phyloP scores from a whole-genome alignment of 345 rosid genomes.

The Luvunga scandens region DNA sequence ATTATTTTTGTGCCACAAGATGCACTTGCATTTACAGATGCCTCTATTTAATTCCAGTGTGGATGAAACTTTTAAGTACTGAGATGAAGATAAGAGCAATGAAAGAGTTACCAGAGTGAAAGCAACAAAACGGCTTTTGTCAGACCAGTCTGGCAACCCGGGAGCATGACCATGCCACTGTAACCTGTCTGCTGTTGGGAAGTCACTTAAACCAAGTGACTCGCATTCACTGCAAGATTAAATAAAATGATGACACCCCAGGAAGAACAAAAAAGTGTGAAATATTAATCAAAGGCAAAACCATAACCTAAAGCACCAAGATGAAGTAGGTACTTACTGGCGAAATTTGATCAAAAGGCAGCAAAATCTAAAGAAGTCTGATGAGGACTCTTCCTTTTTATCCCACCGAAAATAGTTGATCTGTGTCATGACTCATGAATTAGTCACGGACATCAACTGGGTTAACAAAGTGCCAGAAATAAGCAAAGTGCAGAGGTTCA shows the following conservation, averaged over 20 bases:
- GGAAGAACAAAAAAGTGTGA: background rate
- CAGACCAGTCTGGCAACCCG: conserved; percentile 82
- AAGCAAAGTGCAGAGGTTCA: conserved; percentile 29
- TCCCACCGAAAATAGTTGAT: conserved; percentile 87
- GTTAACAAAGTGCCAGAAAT: background rate
- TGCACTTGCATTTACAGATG: background rate
- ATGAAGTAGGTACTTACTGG: conserved; percentile 41
- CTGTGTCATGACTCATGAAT: conserved; percentile 40
- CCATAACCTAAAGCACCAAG: background rate
- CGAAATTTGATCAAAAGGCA: conserved; percentile 77
- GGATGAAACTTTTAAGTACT: background rate
- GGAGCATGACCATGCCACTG: conserved; percentile 93
- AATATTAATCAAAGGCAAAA: too few relatives aligned
- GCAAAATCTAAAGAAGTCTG: conserved; percentile 84
- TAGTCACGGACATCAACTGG: conserved; percentile 17
- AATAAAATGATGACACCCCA: background rate
- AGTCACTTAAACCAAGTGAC: conserved; percentile 75
- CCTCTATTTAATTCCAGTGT: background rate
- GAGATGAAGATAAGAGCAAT: background rate
- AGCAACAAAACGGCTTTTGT: conserved; percentile 88
- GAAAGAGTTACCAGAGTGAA: conserved; percentile 65
- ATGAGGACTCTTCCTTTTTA: conserved; percentile 74
- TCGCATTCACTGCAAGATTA: conserved; percentile 72
- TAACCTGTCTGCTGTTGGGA: conserved; percentile 86
- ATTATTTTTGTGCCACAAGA: background rate